Conservation (phyloP, 148 eudicot genomes). For the Dianthus caryophyllus region DNA sequence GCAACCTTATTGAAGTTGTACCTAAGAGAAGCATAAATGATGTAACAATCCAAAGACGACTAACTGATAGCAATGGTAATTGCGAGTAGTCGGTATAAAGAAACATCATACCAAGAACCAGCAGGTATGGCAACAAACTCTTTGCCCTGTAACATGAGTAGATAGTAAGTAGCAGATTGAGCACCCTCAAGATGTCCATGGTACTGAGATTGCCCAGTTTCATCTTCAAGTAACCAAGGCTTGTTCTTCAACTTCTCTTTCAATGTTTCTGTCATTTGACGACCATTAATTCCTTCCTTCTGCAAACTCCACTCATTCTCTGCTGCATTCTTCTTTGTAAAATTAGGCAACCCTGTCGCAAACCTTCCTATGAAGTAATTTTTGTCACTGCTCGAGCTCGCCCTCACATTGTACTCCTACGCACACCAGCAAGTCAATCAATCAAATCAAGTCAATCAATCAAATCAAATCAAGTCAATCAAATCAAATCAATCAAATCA, state of each 20-base stretch:
- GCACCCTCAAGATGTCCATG: conserved; percentile 83
- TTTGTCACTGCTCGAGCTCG: conserved; percentile 59
- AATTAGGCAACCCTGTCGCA: conserved; percentile 67
- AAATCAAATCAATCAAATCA: background rate
- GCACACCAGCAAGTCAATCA: background rate
- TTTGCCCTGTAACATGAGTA: conserved; percentile 80
- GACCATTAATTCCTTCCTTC: conserved; percentile 78
- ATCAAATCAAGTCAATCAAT: background rate
- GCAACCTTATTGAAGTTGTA: conserved; percentile 95
- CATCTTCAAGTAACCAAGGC: conserved; percentile 97
- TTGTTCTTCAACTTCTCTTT: conserved; percentile 90
- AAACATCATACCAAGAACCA: conserved; percentile 86
- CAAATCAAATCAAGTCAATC: background rate
- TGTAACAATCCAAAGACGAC: background rate
- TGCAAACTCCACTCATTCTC: conserved; percentile 78
- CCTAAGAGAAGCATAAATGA: conserved; percentile 35
- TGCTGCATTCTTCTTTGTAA: conserved; percentile 69
- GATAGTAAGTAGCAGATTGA: conserved; percentile 77
- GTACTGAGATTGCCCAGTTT: conserved; percentile 75
- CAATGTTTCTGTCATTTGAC: conserved; percentile 55
- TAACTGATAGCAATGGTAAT: background rate
- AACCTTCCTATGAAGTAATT: conserved; percentile 84
- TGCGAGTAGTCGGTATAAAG: too few relatives aligned
- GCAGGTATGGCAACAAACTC: conserved; percentile 93
- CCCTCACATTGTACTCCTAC: conserved; percentile 84